Evolutionary conservation across 192 early-diverging fungal genomes (phyloP).

Genomic region (Kappamyces sp.): DNA sequence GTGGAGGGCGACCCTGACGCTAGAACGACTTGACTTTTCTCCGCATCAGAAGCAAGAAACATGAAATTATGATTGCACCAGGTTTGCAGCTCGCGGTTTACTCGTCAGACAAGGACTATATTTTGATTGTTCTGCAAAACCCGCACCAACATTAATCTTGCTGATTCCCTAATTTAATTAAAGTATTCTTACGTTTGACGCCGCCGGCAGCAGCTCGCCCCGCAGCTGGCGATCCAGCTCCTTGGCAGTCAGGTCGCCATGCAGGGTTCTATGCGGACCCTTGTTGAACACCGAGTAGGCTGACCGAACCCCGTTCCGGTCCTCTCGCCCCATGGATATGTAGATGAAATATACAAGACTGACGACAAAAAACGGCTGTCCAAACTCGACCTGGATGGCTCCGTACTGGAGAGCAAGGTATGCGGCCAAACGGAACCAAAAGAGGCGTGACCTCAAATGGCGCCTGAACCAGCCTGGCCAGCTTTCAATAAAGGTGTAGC

Average conservation of each 20-base stretch:
- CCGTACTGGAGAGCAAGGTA: no score
- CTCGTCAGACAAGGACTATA: constrained; percentile 69
- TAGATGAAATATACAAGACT: no score
- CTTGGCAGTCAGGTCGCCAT: background rate
- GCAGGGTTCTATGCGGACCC: background rate
- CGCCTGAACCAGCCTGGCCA: no score
- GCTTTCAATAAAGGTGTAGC: no score
- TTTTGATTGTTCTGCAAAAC: constrained; percentile 77
- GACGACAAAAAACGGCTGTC: no score
- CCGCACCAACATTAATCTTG: constrained; percentile 42
- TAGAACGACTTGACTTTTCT: constrained; percentile 93
- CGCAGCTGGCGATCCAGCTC: background rate
- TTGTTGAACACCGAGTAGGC: background rate
- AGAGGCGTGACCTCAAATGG: no score
- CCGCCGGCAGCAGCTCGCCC: background rate
- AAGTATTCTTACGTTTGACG: background rate
- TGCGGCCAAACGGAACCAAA: no score
- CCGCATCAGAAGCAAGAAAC: constrained; percentile 86
- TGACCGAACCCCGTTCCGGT: no score
- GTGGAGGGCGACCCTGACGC: background rate
- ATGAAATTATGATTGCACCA: constrained; percentile 95
- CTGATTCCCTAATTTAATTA: background rate
- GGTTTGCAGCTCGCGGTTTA: constrained; percentile 38
- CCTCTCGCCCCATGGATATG: no score
- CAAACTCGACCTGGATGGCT: no score